Evolutionary conservation across 176 grass and related monocot genomes (phyloP).

Genomic region (Miscanthus lutarioriparius): DNA sequence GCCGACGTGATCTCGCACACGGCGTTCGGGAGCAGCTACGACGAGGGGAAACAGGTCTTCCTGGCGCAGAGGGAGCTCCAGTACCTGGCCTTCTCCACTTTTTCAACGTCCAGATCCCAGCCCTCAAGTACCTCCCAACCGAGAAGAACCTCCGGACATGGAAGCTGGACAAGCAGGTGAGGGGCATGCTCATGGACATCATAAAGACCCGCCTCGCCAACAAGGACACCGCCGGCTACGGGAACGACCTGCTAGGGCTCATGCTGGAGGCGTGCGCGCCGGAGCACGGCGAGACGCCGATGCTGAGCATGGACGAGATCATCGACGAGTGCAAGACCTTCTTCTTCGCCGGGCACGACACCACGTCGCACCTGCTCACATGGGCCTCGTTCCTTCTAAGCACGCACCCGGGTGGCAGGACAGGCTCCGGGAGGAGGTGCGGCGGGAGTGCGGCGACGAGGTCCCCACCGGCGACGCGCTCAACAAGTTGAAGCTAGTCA

Average conservation of each 20-base stretch:
- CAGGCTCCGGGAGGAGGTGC: constrained; percentile 43
- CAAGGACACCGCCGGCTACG: constrained; percentile 15
- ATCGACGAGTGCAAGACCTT: constrained; percentile 60
- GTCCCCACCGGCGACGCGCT: constrained; percentile 32
- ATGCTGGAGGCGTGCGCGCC: constrained; percentile 33
- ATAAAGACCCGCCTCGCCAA: constrained; percentile 1
- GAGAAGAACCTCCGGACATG: constrained; percentile 20
- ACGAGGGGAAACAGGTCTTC: constrained; percentile 47
- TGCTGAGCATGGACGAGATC: constrained; percentile 49
- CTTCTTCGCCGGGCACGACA: constrained; percentile 49
- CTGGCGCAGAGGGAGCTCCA: constrained; percentile 44
- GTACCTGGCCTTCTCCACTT: constrained; percentile 22
- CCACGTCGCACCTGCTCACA: constrained; percentile 29
- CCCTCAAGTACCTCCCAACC: constrained; percentile 28
- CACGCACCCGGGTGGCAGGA: constrained; percentile 41
- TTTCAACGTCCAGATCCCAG: constrained; percentile 20
- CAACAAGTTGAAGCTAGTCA: constrained; percentile 34
- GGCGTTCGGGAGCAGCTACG: constrained; percentile 58
- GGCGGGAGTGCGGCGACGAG: constrained; percentile 19
- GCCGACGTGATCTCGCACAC: constrained; percentile 61
- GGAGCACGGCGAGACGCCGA: neutral
- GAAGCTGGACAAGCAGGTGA: constrained; percentile 34
- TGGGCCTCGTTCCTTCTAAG: constrained; percentile 36
- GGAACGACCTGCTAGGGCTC: constrained; percentile 43
- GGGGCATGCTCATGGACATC: constrained; percentile 34